A percentile compares a stretch with the other conserved stretches of the same genome.
Evolutionary conservation across 257 asterid genomes (phyloP).

Genomic region (Nicotiana tabacum): DNA sequence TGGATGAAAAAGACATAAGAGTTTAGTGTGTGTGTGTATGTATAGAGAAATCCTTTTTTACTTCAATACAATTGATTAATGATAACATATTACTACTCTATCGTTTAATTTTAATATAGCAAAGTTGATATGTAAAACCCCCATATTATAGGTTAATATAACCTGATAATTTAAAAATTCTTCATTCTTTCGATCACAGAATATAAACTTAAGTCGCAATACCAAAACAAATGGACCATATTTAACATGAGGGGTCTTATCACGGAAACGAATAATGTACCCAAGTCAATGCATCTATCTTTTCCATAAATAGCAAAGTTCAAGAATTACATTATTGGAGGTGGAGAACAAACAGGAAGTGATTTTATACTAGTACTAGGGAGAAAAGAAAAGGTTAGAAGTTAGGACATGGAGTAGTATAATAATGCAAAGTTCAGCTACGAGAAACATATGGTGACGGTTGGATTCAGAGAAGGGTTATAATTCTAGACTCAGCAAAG

Average conservation of each 20-base stretch:
- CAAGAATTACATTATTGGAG: not conserved
- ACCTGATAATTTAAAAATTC: not conserved
- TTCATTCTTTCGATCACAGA: too few relatives aligned
- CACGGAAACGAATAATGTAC: not conserved
- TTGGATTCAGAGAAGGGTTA: not conserved
- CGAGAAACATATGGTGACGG: slow-evolving; percentile 6
- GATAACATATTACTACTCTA: too few relatives aligned
- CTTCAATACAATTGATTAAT: too few relatives aligned
- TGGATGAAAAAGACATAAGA: too few relatives aligned
- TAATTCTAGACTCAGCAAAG: not conserved
- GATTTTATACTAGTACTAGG: not conserved
- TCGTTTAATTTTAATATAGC: too few relatives aligned
- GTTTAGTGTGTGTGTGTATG: too few relatives aligned
- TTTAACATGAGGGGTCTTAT: not conserved
- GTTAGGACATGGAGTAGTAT: not conserved
- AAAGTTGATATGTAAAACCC: not conserved
- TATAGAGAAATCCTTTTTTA: too few relatives aligned
- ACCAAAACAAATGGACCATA: not conserved
- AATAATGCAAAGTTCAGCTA: not conserved
- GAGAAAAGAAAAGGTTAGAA: not conserved
- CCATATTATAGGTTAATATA: not conserved
- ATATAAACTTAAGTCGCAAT: too few relatives aligned
- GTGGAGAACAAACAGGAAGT: not conserved
- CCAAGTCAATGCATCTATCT: not conserved
- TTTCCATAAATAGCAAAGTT: not conserved